A percentile compares a stretch with the other conserved stretches of the same genome.
Evolutionary conservation across 768 basidiomycete genomes (phyloP).

Genomic region (Lepiota subincarnata): DNA sequence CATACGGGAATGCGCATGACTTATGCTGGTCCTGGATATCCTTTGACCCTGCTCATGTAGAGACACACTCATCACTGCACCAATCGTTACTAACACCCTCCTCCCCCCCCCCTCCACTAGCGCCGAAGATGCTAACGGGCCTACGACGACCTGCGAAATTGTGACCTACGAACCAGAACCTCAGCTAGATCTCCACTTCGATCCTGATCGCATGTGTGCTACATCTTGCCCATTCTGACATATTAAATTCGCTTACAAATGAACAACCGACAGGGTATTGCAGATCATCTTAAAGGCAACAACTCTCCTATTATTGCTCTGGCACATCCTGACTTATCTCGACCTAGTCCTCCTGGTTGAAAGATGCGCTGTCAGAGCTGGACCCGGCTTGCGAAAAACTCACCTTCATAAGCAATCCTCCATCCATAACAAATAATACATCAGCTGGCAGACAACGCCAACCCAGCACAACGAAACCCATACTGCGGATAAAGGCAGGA

Average conservation of each 20-base stretch:
- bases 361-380: constrained; percentile 87
- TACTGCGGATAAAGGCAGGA: constrained; percentile 75
- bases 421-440: constrained; percentile 22
- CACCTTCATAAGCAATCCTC: constrained; percentile 76
- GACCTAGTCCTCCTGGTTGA: constrained; percentile 82
- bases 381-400: constrained; percentile 86
- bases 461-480: constrained; percentile 40
- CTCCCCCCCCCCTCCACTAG: constrained; percentile 28
- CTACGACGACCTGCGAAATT: constrained; percentile 85
- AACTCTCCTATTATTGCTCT: neutral
- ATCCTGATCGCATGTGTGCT: constrained; percentile 55
- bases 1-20: constrained; percentile 83
- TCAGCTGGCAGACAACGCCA: constrained; percentile 17
- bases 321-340: neutral
- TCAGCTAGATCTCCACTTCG: constrained; percentile 75
- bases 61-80: constrained; percentile 23
- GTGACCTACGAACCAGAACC: constrained; percentile 83
- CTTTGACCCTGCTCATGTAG: constrained; percentile 75
- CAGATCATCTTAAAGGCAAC: constrained; percentile 83
- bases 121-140: constrained; percentile 74
- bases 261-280: constrained; percentile 44
- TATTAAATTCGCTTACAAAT: neutral
- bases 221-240: neutral
- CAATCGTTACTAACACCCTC: neutral
- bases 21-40: constrained; percentile 75